Base-by-base conservation (phyloP, 495 filamentous ascomycete genomes). In the Thozetella sp. region DNA sequence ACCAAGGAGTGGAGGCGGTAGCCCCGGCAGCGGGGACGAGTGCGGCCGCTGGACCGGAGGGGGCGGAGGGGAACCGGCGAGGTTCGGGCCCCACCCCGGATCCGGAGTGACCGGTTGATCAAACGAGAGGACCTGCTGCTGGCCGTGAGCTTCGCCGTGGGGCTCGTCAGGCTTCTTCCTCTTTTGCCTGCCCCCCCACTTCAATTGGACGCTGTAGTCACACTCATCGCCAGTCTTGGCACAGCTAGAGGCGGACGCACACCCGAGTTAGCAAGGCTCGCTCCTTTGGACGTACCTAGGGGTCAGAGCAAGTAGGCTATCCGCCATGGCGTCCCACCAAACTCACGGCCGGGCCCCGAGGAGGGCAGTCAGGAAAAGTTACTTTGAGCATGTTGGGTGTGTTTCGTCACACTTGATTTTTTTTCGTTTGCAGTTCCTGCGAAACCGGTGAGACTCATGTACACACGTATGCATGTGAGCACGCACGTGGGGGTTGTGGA, bases 331-430 rank as follows among this genome's bases (percentile, higher is more conserved):
- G 6, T 19, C 10, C 43, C 43, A 48, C 43, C 11, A 48, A 13
- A 48, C 43, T 48, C 43, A 48, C n/a, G 43, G 43, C 43, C 43
- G n/a, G n/a, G 43, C 43, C 43, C 43, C 4, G 4, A 56, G n/a
- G 56, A 51, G 57, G 20, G 27, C 50, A 63, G 55, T 46, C 55
- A 51, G 54, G 62, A 34, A 19, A 43, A 20, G 55, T 50, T 74
- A 74, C 72, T 93, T 93, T 53, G 83, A 67, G 71, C 92, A 96
- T 66, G 75, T 72, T 11, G 92, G 92, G 65, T 90, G 91, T 67
- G 90, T 88, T 69, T 96, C 92, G 20, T 89, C 92, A 69, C 92
- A 95, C 78, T 96, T 95, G 61, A 95, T 87, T 70, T 94, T 96
- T 54, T 90, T 83, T 55, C 86, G 83, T 73, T 96, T 96, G 76